Conservation (phyloP, 1,139 yeast genomes). For the Diutina ranongensis region DNA sequence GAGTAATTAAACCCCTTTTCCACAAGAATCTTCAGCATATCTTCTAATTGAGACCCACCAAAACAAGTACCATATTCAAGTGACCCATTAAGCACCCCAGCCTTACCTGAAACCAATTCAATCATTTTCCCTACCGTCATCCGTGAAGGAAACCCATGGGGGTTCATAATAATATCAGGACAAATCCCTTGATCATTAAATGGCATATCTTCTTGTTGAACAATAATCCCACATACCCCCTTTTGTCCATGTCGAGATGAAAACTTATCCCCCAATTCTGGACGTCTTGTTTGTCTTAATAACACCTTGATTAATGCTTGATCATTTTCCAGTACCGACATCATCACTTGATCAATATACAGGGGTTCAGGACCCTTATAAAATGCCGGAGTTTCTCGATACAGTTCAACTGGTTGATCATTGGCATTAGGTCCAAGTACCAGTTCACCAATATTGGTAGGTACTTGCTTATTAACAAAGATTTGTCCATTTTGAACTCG, state of each 20-base stretch:
- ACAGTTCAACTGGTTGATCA: conserved; percentile 38
- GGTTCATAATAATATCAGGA: conserved; percentile 97
- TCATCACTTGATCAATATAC: conserved; percentile 94
- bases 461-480: conserved; percentile 85
- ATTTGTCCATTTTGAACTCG: conserved; percentile 87
- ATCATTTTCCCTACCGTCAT: conserved; percentile 99
- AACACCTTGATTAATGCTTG: conserved; percentile 89
- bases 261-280: conserved; percentile 95
- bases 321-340: conserved; percentile 90
- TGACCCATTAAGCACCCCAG: conserved; percentile 88
- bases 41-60: conserved; percentile 92
- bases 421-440: conserved; percentile 33
- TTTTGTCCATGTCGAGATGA: conserved; percentile 53
- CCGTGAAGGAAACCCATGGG: conserved; percentile 99
- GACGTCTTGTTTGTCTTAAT: conserved; percentile 91
- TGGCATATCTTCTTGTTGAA: conserved; percentile 93
- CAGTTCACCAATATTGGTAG: conserved; percentile 75
- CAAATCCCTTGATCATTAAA: conserved; percentile 81
- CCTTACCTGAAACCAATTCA: conserved; percentile 91
- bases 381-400: conserved; percentile 81
- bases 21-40: conserved; percentile 87
- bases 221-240: conserved; percentile 98
- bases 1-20: conserved; percentile 90
- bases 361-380: conserved; percentile 95
- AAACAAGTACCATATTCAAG: conserved; percentile 96